A percentile compares a stretch with the other conserved stretches of the same genome.
phyloP scores from a whole-genome alignment of 495 filamentous ascomycete species.

The Talaromyces thailandensis region DNA sequence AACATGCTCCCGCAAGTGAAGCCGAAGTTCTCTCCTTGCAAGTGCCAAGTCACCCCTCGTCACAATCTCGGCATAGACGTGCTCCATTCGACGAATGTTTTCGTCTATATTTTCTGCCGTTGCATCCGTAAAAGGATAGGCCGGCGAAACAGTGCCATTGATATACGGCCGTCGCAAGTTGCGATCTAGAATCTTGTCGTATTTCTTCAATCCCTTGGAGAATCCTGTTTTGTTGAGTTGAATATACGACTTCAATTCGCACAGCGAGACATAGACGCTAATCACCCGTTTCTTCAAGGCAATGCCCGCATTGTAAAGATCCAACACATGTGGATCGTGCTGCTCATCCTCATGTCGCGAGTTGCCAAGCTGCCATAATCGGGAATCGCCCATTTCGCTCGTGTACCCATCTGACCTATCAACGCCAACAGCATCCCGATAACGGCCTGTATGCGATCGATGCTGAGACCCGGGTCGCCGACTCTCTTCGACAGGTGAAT shows the following conservation, averaged over 20 bases:
- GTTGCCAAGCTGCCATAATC: slow-evolving; percentile 13
- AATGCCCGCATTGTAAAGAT: slow-evolving; percentile 70
- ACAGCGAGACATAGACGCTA: slow-evolving; percentile 83
- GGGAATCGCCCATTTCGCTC: slow-evolving; percentile 34
- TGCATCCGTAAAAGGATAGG: slow-evolving; percentile 64
- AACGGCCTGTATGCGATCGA: slow-evolving; percentile 8
- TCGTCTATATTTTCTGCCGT: slow-evolving; percentile 63
- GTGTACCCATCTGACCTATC: slow-evolving; percentile 28
- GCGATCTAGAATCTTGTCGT: slow-evolving; percentile 88
- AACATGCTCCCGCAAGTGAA: slow-evolving; percentile 92
- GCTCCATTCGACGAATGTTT: slow-evolving; percentile 63
- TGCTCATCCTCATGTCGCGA: slow-evolving; percentile 51
- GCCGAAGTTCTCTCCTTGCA: slow-evolving; percentile 75
- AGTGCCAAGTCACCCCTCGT: slow-evolving; percentile 66
- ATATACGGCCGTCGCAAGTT: slow-evolving; percentile 70
- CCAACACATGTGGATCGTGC: slow-evolving; percentile 58
- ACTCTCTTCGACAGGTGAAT: slow-evolving; percentile 11
- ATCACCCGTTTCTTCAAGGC: slow-evolving; percentile 86
- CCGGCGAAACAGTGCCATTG: slow-evolving; percentile 55
- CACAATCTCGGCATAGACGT: slow-evolving; percentile 69
- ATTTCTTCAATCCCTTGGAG: slow-evolving; percentile 93
- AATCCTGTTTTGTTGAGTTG: slow-evolving; percentile 97
- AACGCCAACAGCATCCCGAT: slow-evolving; percentile 10
- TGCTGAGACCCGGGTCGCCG: slow-evolving; percentile 11
- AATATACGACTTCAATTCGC: slow-evolving; percentile 90